Evolutionary conservation across 2,329 filamentous ascomycete genomes (phyloP).

Genomic region (Hypoxylon sp.): DNA sequence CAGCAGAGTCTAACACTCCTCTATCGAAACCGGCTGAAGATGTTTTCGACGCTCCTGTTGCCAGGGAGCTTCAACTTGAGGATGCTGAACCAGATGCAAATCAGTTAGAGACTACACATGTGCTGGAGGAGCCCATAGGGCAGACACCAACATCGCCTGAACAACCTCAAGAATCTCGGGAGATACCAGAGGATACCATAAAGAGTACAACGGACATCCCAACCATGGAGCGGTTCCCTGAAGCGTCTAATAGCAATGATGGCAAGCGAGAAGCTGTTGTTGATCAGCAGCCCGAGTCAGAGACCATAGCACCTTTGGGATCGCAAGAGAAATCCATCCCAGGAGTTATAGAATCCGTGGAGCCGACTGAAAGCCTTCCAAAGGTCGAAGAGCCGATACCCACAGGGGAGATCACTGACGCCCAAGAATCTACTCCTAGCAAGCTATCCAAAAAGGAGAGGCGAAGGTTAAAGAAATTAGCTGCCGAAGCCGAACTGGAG

Average conservation of each 20-base stretch:
- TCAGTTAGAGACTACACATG: conserved; percentile 14
- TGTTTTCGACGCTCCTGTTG: too few species aligned
- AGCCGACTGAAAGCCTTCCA: conserved; percentile 9
- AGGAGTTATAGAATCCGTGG: conserved; percentile 13
- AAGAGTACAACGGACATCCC: conserved; percentile 5
- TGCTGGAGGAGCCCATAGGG: conserved; percentile 16
- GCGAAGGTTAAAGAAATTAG: conserved; percentile 38
- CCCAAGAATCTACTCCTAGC: conserved; percentile 27
- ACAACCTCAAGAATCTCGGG: conserved; percentile 14
- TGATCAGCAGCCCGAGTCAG: conserved; percentile 23
- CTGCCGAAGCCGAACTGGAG: conserved; percentile 14
- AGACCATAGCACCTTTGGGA: conserved; percentile 19
- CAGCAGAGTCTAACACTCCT: too few species aligned
- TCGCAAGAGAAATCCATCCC: conserved; percentile 21
- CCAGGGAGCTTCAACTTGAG: too few species aligned
- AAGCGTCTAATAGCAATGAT: too few species aligned
- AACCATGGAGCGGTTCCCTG: conserved; percentile 11
- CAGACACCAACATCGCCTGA: conserved; percentile 15
- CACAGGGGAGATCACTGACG: conserved; percentile 2
- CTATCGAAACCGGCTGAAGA: too few species aligned
- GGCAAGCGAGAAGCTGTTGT: conserved; percentile 46
- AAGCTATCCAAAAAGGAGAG: conserved; percentile 58
- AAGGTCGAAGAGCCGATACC: conserved; percentile 13
- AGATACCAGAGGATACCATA: too few species aligned
- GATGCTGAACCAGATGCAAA: too few species aligned